Base-by-base conservation (phyloP, 495 filamentous ascomycete species). In the Podospora tetraspora region DNA sequence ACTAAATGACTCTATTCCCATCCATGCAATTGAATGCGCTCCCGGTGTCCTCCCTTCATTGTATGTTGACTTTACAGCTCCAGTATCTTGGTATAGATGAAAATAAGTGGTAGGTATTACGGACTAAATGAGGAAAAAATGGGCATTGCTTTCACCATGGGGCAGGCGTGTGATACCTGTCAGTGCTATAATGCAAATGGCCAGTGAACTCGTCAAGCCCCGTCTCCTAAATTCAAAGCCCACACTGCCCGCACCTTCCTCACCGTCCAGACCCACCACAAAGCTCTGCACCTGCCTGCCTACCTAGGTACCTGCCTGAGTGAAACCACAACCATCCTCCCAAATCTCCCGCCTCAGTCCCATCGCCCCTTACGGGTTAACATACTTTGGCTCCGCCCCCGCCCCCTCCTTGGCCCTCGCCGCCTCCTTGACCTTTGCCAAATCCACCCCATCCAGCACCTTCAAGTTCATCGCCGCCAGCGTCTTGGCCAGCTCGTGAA, bases 391-490 rank as follows among this genome's bases (percentile, higher is more conserved):
- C 63, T 70, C 29, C 43, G 72, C 6, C 57, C 57, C 59, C 34
- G 60, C 6, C 3, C 74, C 16, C 62, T n/a, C 12, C 5, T 60
- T 57, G 52, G 62, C 61, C 9, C n/a, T 75, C 16, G 61, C 37
- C 37, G 67, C 62, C 1, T 24, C 34, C 57, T 75, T 75, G 66
- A 79, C 43, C 2, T 73, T 67, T n/a, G 64, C 64, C 23, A 79
- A 62, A 65, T 78, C 62, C 11, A 76, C 57, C 30, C 52, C 74
- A 61, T 79, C 65, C 27, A 80, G 19, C 9, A 75, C 63, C 57
- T 76, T 74, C 23, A 77, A 72, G 58, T 66, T 66, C 57, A 66
- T 21, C 57, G 34, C 1, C 16, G 25, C 24, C 1, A 24, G 12
- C 22, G 19, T 13, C 57, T 43, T 25, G 19, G 27, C 30, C 11